A percentile compares a stretch with the other conserved stretches of the same genome.
phyloP scores from a whole-genome alignment of 495 filamentous ascomycete genomes.

The Talaromyces trachyspermus region DNA sequence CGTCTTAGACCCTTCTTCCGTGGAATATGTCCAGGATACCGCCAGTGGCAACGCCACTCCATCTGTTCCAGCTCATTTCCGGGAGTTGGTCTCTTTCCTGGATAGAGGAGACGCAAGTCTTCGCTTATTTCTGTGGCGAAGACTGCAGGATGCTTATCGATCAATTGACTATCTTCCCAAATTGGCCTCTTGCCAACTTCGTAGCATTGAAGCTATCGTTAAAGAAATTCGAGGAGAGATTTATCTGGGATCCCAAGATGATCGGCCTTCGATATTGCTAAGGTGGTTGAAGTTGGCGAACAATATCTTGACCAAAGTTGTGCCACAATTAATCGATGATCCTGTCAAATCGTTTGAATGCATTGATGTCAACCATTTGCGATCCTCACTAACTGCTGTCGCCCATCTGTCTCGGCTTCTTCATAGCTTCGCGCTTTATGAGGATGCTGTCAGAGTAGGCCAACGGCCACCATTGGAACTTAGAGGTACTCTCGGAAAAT shows the following conservation, averaged over 20 bases:
- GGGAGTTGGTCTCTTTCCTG: constrained; percentile 78
- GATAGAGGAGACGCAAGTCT: constrained; percentile 71
- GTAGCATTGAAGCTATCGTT: constrained; percentile 75
- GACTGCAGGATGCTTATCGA: constrained; percentile 79
- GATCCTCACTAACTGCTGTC: constrained; percentile 59
- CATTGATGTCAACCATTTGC: constrained; percentile 68
- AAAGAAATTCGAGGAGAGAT: constrained; percentile 58
- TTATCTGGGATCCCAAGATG: constrained; percentile 52
- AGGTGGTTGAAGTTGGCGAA: constrained; percentile 72
- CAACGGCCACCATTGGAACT: constrained; percentile 42
- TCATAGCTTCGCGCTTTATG: constrained; percentile 69
- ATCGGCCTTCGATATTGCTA: constrained; percentile 61
- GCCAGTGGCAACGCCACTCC: constrained; percentile 11
- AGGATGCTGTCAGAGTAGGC: constrained; percentile 72
- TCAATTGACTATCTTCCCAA: constrained; percentile 77
- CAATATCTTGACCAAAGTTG: constrained; percentile 58
- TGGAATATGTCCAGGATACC: constrained; percentile 25
- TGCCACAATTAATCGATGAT: constrained; percentile 58
- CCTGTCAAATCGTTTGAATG: constrained; percentile 68
- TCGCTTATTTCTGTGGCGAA: constrained; percentile 78
- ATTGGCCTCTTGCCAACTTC: constrained; percentile 75
- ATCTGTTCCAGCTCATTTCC: constrained; percentile 30
- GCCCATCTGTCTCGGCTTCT: constrained; percentile 61
- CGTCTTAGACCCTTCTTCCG: constrained; percentile 67
- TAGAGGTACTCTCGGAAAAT: constrained; percentile 36